Conservation (phyloP, 2,329 filamentous ascomycete species). For the Apiospora hydei region DNA sequence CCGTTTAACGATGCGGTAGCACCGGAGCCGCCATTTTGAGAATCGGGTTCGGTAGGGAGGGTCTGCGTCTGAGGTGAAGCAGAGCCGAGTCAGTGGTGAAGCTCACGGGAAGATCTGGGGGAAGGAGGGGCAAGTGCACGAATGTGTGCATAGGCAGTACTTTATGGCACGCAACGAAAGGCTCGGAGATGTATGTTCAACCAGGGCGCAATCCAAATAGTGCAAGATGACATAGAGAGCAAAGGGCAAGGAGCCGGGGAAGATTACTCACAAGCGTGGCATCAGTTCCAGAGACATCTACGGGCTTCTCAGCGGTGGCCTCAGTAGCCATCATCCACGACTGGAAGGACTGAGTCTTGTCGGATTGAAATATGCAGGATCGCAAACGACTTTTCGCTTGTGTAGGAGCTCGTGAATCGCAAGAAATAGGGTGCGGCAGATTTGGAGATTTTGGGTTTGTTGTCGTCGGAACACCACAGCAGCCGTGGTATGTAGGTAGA, state of each 20-base stretch:
- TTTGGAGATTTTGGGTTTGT: neutral
- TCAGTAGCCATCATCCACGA: conserved; percentile 46
- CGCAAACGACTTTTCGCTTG: neutral
- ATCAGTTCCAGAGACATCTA: conserved; percentile 44
- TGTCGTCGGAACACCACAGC: neutral
- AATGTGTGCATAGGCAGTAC: conserved; percentile 23
- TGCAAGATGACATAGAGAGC: neutral
- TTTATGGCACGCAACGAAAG: neutral
- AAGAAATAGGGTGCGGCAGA: neutral
- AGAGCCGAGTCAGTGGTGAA: conserved; percentile 24
- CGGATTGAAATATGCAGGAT: neutral
- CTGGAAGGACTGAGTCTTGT: conserved; percentile 21
- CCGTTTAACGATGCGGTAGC: conserved; percentile 56
- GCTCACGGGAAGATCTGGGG: conserved; percentile 25
- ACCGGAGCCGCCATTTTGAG: conserved; percentile 56
- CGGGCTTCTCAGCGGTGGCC: conserved; percentile 41
- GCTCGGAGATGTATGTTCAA: neutral
- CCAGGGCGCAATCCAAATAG: neutral
- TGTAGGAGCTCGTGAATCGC: neutral
- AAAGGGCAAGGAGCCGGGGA: neutral
- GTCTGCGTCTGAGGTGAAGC: conserved; percentile 37
- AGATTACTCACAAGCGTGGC: conserved; percentile 41
- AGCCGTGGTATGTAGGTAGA: neutral
- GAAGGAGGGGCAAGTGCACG: conserved; percentile 24
- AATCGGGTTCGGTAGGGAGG: conserved; percentile 46